Evolutionary conservation across 768 basidiomycete species (phyloP).

Genomic region (Pleurotus djamor): DNA sequence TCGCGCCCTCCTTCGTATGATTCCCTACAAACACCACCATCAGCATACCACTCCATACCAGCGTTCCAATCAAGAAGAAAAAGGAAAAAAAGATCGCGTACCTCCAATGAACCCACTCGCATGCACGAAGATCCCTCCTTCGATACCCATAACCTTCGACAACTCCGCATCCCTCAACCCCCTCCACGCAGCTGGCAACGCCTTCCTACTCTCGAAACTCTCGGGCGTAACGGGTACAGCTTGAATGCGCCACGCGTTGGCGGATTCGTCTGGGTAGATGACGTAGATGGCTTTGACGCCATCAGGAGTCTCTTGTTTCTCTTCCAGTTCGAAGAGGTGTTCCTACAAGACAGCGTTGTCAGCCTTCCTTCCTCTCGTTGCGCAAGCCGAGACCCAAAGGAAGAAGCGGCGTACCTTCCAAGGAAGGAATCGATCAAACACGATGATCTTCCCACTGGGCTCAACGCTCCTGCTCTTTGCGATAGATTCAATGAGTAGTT

Average conservation of each 20-base stretch:
- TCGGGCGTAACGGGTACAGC: constrained; percentile 82
- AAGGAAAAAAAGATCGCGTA: constrained; percentile 23
- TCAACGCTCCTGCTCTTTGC: constrained; percentile 62
- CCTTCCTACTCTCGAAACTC: constrained; percentile 89
- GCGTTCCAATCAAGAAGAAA: constrained; percentile 6
- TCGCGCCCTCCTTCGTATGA: constrained; percentile 85
- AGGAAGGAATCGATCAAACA: constrained; percentile 78
- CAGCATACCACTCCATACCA: neutral
- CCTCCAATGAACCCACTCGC: constrained; percentile 98
- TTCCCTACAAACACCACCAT: constrained; percentile 51
- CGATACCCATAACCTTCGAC: constrained; percentile 69
- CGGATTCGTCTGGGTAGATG: constrained; percentile 84
- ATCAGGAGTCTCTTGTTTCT: constrained; percentile 41
- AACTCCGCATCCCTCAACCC: constrained; percentile 86
- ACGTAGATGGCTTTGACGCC: constrained; percentile 71
- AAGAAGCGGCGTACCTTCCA: constrained; percentile 68
- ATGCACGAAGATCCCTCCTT: constrained; percentile 89
- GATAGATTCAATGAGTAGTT: constrained; percentile 63
- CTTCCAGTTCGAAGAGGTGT: constrained; percentile 88
- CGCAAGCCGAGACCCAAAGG: too few relatives aligned
- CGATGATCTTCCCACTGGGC: constrained; percentile 70
- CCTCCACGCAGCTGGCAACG: constrained; percentile 91
- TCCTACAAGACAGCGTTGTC: constrained; percentile 50
- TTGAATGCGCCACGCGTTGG: constrained; percentile 85
- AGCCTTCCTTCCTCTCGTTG: neutral